phyloP scores from a whole-genome alignment of 2,329 filamentous ascomycete genomes.

The Venturia effusa region DNA sequence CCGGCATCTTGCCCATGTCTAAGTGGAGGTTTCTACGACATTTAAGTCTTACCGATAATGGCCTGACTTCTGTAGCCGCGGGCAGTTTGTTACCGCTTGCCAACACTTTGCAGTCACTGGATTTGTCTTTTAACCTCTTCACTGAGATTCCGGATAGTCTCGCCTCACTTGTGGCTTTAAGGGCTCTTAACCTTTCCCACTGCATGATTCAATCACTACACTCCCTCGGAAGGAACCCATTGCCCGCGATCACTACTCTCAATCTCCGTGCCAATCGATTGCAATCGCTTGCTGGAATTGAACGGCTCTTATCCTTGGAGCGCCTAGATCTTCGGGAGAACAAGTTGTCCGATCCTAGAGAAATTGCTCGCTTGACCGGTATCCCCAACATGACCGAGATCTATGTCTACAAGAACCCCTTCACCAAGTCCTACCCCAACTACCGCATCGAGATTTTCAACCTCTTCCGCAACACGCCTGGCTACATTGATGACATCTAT shows the following conservation, averaged over 20 bases:
- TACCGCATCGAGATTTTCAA: constrained; percentile 93
- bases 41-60: constrained; percentile 84
- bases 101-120: constrained; percentile 81
- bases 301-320: constrained; percentile 79
- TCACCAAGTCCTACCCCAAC: constrained; percentile 73
- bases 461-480: constrained; percentile 79
- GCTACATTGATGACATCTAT: constrained; percentile 79
- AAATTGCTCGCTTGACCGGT: constrained; percentile 77
- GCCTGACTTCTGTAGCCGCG: constrained; percentile 67
- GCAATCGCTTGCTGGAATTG: constrained; percentile 76
- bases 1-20: constrained; percentile 63
- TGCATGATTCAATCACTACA: constrained; percentile 97
- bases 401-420: constrained; percentile 86
- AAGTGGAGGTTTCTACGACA: constrained; percentile 96
- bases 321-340: constrained; percentile 88
- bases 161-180: constrained; percentile 73
- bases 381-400: constrained; percentile 88
- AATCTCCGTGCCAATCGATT: constrained; percentile 86
- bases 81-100: constrained; percentile 70
- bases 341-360: constrained; percentile 76
- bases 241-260: constrained; percentile 86
- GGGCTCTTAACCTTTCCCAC: constrained; percentile 84
- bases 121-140: constrained; percentile 87
- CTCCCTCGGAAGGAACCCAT: constrained; percentile 71
- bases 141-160: constrained; percentile 89